Conservation (phyloP, 202 grass and related monocot genomes). For the Carex arenaria region DNA sequence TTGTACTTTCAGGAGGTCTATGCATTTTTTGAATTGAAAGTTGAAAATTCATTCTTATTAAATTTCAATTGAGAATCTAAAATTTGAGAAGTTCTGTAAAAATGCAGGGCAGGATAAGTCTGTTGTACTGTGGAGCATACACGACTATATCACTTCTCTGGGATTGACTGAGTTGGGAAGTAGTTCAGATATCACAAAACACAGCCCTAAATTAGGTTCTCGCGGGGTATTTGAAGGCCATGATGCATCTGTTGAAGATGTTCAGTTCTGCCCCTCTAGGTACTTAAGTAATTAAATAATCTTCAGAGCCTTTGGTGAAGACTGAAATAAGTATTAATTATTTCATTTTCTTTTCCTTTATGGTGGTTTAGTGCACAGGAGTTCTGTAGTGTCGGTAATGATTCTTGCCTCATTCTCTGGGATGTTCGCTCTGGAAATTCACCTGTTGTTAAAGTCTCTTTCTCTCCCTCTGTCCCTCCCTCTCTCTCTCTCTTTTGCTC, state of each 20-base stretch:
- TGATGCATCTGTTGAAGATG: conserved; percentile 91
- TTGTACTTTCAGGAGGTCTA: conserved; percentile 92
- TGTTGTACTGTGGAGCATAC: conserved; percentile 39
- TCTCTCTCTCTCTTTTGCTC: no score
- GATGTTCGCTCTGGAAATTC: no score
- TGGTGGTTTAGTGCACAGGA: conserved; percentile 66
- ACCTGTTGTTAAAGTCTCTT: no score
- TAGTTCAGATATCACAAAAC: no score
- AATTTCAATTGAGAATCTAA: conserved; percentile 19
- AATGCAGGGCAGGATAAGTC: conserved; percentile 53
- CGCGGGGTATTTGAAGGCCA: conserved; percentile 84
- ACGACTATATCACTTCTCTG: no score
- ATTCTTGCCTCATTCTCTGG: no score
- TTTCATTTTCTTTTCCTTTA: conserved; percentile 10
- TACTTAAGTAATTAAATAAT: conserved; percentile 21
- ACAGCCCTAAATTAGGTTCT: conserved; percentile 57
- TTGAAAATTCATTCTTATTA: conserved; percentile 2
- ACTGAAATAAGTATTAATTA: conserved; percentile 2
- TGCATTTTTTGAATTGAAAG: not conserved
- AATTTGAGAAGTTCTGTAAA: not conserved
- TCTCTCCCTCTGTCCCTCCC: no score
- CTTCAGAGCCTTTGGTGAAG: not conserved
- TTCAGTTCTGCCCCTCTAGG: conserved; percentile 94
- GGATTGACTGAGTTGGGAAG: no score
- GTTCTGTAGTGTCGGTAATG: conserved; percentile 72